Evolutionary conservation across 805 yeast species (phyloP), one percentile per base, ranked within the genome.

Genomic region (Yarrowia sp.): DNA sequence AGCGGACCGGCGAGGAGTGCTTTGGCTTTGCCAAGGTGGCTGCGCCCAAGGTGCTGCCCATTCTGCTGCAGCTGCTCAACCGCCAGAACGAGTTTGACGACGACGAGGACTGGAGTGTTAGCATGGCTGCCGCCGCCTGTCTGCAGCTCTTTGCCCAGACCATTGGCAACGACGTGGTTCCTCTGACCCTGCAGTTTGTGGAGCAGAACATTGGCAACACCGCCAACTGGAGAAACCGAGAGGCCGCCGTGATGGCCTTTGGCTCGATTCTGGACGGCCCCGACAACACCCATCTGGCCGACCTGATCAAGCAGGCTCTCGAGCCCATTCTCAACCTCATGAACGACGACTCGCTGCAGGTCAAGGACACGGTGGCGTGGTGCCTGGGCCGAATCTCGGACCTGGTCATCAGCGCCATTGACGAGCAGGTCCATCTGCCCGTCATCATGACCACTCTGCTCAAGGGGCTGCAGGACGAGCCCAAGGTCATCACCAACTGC

Each of bases 51-150:
- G 95, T 95, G 30, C 82, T 93, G 66, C 98, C 99, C 40, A 89
- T 96, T 32, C 79, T 95, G 67, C 82, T 95, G 70, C 80, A 83
- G 49, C 81, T 95, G 66, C 82, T 95, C 67, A 89, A 92, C 11
- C 84, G 90, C 75, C 98, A 92, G 76, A 91, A 90, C 74, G 98
- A 92, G 65, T 97, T 90, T 72, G 89, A 92, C 32, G 96, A 89
- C 72, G 82, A 79, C 48, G 99, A 95, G 73, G 96, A 90, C 71
- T 95, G 99, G 99, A 90, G 92, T 67, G 96, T 91, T 44, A 86
- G 97, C 10, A 93, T 93, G 98, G 98, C 98, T 59, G 97, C 99
- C 1, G 99, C 97, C 72, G 92, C 98, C 14, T 95, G 98, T 78
- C 80, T 95, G 73, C 97, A 91, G 78, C 82, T 95, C 67, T 92